These are phyloP conservation scores for Penicillium sp. DNA, from an alignment of 2,329 filamentous ascomycete species.

Conservation along the genomic window DNA sequence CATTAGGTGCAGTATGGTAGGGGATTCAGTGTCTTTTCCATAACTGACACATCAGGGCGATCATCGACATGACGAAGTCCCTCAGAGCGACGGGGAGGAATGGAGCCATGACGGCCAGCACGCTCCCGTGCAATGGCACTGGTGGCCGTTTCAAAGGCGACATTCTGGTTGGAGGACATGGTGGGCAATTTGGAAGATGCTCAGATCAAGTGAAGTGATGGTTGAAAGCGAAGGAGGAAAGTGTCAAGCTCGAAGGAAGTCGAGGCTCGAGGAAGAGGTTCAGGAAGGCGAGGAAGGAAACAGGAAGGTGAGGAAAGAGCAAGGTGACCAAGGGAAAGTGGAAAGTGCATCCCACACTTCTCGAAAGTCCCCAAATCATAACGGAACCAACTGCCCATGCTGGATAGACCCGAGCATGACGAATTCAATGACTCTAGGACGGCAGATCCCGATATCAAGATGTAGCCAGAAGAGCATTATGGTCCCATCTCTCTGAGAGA, in stretches of 20 bases:
- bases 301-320: background rate
- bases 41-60: constrained; percentile 19
- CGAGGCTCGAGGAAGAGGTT: too few relatives aligned
- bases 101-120: constrained; percentile 10
- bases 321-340: background rate
- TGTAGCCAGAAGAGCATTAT: too few relatives aligned
- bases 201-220: too few relatives aligned
- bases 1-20: too few relatives aligned
- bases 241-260: too few relatives aligned
- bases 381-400: too few relatives aligned
- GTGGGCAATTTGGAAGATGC: background rate
- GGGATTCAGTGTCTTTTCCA: background rate
- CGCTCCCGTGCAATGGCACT: constrained; percentile 13
- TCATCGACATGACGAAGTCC: constrained; percentile 8
- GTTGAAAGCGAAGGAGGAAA: too few relatives aligned
- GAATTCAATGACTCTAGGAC: too few relatives aligned
- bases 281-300: background rate
- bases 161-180: background rate
- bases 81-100: constrained; percentile 1
- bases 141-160: constrained; percentile 8
- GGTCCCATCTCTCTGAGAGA: too few relatives aligned
- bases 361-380: background rate
- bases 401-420: too few relatives aligned
- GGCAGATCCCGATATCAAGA: too few relatives aligned
- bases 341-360: background rate